These are phyloP conservation scores for Tilletiaria anomala DNA, from an alignment of 1,284 basidiomycete genomes.

Conservation along the genomic window DNA sequence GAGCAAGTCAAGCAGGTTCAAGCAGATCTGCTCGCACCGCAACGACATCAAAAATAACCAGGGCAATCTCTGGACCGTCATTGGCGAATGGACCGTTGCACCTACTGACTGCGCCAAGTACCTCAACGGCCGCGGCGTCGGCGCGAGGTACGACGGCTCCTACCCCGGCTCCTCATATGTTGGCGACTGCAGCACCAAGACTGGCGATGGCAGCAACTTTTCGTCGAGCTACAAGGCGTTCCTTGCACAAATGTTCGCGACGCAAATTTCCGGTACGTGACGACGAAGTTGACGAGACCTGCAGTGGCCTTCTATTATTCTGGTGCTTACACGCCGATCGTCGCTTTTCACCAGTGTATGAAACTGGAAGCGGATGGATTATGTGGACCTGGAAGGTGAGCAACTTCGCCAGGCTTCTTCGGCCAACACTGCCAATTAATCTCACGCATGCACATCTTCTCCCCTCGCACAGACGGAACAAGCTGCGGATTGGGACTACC, in stretches of 20 bases:
- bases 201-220: conserved; percentile 59
- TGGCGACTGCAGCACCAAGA: conserved; percentile 58
- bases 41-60: conserved; percentile 16
- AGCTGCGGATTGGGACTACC: conserved; percentile 37
- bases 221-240: conserved; percentile 66
- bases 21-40: conserved; percentile 25
- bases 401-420: too few species aligned
- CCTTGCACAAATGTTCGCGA: conserved; percentile 69
- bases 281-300: background rate
- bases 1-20: too few species aligned
- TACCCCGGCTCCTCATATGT: conserved; percentile 42
- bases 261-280: conserved; percentile 46
- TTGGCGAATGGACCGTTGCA: conserved; percentile 44
- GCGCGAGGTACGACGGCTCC: conserved; percentile 67
- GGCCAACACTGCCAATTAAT: too few species aligned
- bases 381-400: conserved; percentile 75
- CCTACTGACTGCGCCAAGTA: conserved; percentile 71
- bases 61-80: conserved; percentile 20
- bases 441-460: too few species aligned
- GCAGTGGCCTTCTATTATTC: background rate
- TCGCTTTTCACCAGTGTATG: background rate
- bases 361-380: conserved; percentile 55
- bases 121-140: conserved; percentile 50
- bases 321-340: background rate
- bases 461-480: too few species aligned